Percentiles rank a stretch among this genome's conserved stretches.
phyloP scores from a whole-genome alignment of 129 eudicot species.

The Centaurea solstitialis region DNA sequence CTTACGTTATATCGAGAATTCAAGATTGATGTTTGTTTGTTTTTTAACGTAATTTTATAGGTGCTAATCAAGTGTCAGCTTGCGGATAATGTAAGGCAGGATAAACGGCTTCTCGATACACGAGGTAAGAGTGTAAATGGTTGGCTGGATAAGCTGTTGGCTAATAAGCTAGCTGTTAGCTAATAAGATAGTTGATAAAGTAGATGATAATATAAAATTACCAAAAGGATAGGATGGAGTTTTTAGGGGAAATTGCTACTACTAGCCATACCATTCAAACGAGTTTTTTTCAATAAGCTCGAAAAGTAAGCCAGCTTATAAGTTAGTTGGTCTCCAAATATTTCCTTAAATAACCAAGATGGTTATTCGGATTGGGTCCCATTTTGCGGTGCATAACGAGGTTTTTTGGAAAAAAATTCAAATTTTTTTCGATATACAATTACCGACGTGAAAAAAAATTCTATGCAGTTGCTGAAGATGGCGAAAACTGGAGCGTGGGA shows the following conservation, averaged over 20 bases:
- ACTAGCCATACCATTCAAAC: too few relatives aligned
- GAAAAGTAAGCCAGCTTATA: too few relatives aligned
- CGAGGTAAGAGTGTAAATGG: slow-evolving; percentile 52
- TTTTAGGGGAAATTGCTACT: too few relatives aligned
- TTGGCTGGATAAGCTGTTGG: not conserved
- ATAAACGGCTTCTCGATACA: slow-evolving; percentile 75
- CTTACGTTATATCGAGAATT: not conserved
- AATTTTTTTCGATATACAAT: not conserved
- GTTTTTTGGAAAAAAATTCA: not conserved
- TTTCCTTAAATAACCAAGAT: too few relatives aligned
- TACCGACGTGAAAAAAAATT: not conserved
- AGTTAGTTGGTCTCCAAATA: too few relatives aligned
- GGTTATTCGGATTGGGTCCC: too few relatives aligned
- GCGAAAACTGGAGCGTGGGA: slow-evolving; percentile 96
- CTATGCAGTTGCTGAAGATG: slow-evolving; percentile 84
- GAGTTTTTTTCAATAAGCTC: too few relatives aligned
- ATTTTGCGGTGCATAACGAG: too few relatives aligned
- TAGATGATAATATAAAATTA: too few relatives aligned
- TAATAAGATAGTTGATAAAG: too few relatives aligned
- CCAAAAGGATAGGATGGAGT: too few relatives aligned
- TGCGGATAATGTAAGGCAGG: slow-evolving; percentile 57
- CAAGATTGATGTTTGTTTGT: not conserved
- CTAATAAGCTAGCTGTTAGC: too few relatives aligned
- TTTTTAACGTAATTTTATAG: slow-evolving; percentile 14
- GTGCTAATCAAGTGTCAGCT: slow-evolving; percentile 70